phyloP scores from a whole-genome alignment of 805 yeast species.

The Zygosaccharomyces rouxii region DNA sequence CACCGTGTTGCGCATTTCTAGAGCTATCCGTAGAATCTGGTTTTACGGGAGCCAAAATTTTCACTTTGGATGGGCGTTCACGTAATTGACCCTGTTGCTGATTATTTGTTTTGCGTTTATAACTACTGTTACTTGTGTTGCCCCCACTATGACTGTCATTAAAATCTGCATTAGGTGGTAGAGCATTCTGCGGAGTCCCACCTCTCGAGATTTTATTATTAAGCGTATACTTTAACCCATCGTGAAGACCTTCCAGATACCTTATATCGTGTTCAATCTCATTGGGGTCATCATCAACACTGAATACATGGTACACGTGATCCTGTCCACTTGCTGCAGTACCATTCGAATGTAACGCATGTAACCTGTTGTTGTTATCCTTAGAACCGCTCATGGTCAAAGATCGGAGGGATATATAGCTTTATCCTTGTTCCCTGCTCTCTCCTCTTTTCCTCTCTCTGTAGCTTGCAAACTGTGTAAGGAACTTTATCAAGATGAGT shows the following conservation, averaged over 20 bases:
- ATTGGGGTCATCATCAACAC: constrained; percentile 78
- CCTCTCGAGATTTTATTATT: constrained; percentile 19
- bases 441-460: background rate
- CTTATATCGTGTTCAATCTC: constrained; percentile 62
- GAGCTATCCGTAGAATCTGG: background rate
- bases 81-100: background rate
- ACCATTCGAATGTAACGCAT: constrained; percentile 21
- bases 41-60: background rate
- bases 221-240: constrained; percentile 54
- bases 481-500: too few species aligned
- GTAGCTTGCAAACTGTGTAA: background rate
- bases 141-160: background rate
- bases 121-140: background rate
- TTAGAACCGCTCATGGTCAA: constrained; percentile 6
- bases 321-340: constrained; percentile 22
- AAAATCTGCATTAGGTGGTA: background rate
- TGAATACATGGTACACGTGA: constrained; percentile 44
- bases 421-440: background rate
- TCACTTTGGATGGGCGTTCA: background rate
- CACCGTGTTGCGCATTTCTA: background rate
- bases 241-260: constrained; percentile 69
- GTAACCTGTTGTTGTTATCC: constrained; percentile 11
- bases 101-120: constrained; percentile 1
- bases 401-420: background rate
- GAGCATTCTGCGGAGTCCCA: background rate